These are phyloP conservation scores for Choiromyces venosus DNA, from an alignment of 495 filamentous ascomycete species.

Conservation along the genomic window DNA sequence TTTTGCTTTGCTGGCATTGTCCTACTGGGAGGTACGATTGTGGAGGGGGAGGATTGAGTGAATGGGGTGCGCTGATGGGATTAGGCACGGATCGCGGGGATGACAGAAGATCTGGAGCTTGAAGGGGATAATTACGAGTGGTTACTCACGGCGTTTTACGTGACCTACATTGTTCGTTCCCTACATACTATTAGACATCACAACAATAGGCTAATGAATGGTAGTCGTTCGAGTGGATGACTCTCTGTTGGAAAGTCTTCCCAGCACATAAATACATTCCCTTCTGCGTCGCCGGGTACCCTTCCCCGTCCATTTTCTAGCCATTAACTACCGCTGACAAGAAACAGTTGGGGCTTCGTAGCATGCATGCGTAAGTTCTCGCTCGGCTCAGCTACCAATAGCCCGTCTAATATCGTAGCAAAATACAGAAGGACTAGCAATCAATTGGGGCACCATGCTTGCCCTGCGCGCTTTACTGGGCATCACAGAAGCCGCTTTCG, in stretches of 20 bases:
- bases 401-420: constrained; percentile 53
- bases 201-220: constrained; percentile 31
- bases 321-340: not conserved
- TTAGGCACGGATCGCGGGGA: constrained; percentile 50
- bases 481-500: constrained; percentile 62
- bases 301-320: constrained; percentile 14
- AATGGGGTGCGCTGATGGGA: constrained; percentile 1
- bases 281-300: constrained; percentile 42
- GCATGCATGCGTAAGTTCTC: constrained; percentile 46
- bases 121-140: constrained; percentile 56
- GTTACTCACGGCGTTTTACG: constrained; percentile 77
- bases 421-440: constrained; percentile 51
- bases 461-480: constrained; percentile 63
- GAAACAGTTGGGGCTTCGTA: constrained; percentile 39
- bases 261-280: constrained; percentile 49
- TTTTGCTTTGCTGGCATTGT: not conserved
- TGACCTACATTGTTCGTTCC: constrained; percentile 50
- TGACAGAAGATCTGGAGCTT: constrained; percentile 52
- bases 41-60: not conserved
- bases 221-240: constrained; percentile 62
- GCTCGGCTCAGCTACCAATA: constrained; percentile 43
- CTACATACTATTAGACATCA: not conserved
- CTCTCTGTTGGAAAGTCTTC: constrained; percentile 66
- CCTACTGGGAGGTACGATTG: not conserved
- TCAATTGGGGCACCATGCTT: constrained; percentile 62